These are phyloP conservation scores for Dactylella cylindrospora DNA, from an alignment of 2,329 filamentous ascomycete species.

Conservation along the genomic window DNA sequence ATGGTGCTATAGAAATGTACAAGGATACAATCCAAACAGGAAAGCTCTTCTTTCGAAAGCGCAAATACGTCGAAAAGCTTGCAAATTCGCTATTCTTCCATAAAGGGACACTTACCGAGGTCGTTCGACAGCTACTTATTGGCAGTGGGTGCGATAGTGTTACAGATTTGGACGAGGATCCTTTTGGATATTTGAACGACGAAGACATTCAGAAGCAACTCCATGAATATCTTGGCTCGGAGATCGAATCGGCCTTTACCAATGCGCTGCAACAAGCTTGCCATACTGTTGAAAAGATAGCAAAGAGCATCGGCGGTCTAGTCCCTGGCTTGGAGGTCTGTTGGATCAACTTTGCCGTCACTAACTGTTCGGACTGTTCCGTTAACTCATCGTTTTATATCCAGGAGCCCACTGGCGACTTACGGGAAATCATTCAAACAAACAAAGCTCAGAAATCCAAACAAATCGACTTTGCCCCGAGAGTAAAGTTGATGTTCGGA, in stretches of 20 bases:
- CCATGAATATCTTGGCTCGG: constrained; percentile 22
- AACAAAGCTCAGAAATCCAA: constrained; percentile 18
- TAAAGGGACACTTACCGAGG: constrained; percentile 22
- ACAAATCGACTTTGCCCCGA: constrained; percentile 19
- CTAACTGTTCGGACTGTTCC: no score
- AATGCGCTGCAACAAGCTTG: constrained; percentile 5
- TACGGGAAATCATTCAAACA: constrained; percentile 20
- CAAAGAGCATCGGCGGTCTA: constrained; percentile 20
- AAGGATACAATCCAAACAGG: constrained; percentile 24
- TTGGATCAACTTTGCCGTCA: background rate
- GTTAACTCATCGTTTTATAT: background rate
- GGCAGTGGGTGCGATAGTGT: constrained; percentile 20
- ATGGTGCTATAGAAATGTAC: constrained; percentile 19
- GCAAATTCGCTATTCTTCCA: constrained; percentile 26
- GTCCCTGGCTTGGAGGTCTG: constrained; percentile 25
- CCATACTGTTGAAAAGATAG: constrained; percentile 13
- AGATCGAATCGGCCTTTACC: constrained; percentile 4
- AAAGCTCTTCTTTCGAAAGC: constrained; percentile 17
- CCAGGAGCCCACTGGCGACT: constrained; percentile 26
- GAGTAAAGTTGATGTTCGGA: constrained; percentile 20
- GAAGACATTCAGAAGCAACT: constrained; percentile 19
- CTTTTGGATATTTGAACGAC: constrained; percentile 14
- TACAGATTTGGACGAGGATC: constrained; percentile 24
- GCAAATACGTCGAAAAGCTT: constrained; percentile 22
- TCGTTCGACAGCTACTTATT: constrained; percentile 18